Base-by-base conservation (phyloP, 208 protist species). In the Trypanosoma melophagium region DNA sequence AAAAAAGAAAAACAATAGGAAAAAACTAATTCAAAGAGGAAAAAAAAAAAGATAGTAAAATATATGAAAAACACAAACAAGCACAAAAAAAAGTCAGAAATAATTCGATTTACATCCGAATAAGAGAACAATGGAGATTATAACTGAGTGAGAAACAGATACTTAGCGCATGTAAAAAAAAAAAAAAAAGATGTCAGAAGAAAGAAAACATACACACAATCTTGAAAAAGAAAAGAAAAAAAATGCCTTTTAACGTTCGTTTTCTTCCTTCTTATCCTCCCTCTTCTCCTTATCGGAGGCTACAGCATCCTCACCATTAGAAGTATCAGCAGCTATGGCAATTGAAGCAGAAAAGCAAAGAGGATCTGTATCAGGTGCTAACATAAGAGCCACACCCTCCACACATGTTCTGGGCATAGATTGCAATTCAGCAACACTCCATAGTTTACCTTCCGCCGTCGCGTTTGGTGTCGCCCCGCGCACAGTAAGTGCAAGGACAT, bases 401-500 rank as follows among this genome's bases (percentile, higher is more conserved):
- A 69, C 24, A 55, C 24, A 69, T 13, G 42, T 45, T 49, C 44
- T 60, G 2, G 56, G 45, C 4, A 55, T 74, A 61, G 45, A 66
- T 22, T 74, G 59, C 9, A 74, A 38, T 45, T 74, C 69, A 44
- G 61, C 69, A 8, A 74, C 69, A 42, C 31, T 64, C 69, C 69
- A 74, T 16, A 74, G 53, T 41, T 74, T 74, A 28, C 69, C 69
- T 24, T 68, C 54, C 4, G 54, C 55, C 7, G 14, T 57, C 2
- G 22, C 60, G 25, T 52, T 31, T 44, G 49, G 56, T 31, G 60
- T 35, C 7, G 69, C 60, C 25, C 63, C 56, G 21, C 60, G 41
- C 7, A 89, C 84, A 4, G 55, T 63, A 24, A 91, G 62, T 8
- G 66, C 44, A 19, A 82, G 58, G 8, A 91, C 35, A 35, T 90